Conservation (phyloP, 495 filamentous ascomycete genomes). For the Sphaerosporella brunnea region DNA sequence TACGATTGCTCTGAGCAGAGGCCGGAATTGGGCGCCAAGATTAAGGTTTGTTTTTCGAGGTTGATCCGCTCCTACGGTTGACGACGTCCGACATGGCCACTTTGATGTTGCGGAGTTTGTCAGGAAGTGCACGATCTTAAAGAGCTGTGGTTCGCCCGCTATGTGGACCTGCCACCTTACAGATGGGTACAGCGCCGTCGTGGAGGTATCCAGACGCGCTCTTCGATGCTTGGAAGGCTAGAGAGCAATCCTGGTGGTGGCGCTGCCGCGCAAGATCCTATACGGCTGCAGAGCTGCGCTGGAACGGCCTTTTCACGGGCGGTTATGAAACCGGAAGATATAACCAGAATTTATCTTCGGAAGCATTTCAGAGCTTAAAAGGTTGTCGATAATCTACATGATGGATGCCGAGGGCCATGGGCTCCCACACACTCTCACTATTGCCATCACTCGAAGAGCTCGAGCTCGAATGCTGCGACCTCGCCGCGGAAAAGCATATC, state of each 20-base stretch:
- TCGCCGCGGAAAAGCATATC: not conserved
- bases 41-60: constrained; percentile 12
- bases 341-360: not conserved
- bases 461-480: not conserved
- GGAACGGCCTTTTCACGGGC: not conserved
- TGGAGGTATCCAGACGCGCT: not conserved
- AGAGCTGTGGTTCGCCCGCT: constrained; percentile 8
- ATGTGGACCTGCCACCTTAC: constrained; percentile 8
- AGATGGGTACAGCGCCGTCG: not conserved
- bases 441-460: not conserved
- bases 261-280: too few relatives aligned
- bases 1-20: constrained; percentile 6
- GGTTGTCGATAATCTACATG: not conserved
- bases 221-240: constrained; percentile 2
- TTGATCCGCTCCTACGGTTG: constrained; percentile 12
- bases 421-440: too few relatives aligned
- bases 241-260: not conserved
- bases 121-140: constrained; percentile 5
- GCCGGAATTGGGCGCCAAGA: constrained; percentile 8
- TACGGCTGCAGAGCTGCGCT: not conserved
- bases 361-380: not conserved
- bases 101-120: constrained; percentile 18
- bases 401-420: not conserved
- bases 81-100: not conserved
- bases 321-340: not conserved